phyloP scores from a whole-genome alignment of 495 filamentous ascomycete species.

The Barbatosphaeria neglecta region DNA sequence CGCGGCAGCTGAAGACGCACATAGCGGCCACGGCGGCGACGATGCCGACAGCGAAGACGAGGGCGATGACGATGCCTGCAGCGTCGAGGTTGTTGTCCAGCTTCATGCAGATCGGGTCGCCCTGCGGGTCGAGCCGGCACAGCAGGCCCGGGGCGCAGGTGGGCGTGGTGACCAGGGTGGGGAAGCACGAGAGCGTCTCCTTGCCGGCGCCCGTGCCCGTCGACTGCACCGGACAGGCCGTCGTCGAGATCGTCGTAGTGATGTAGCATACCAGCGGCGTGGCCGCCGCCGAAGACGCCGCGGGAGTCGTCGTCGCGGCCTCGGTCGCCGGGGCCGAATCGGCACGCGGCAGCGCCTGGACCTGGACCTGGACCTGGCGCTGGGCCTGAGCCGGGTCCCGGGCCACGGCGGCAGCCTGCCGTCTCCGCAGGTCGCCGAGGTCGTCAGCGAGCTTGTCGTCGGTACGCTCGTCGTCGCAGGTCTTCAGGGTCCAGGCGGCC shows the following conservation, averaged over 20 bases:
- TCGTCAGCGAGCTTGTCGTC: not conserved
- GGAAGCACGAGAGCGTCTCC: constrained; percentile 22
- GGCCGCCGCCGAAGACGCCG: not conserved
- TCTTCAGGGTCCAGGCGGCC: constrained; percentile 16
- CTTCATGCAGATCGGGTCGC: constrained; percentile 31
- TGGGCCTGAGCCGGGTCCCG: constrained; percentile 10
- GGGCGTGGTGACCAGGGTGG: constrained; percentile 14
- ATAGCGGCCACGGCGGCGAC: constrained; percentile 15
- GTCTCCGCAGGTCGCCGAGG: constrained; percentile 19
- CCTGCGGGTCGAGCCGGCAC: constrained; percentile 24
- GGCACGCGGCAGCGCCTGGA: not conserved
- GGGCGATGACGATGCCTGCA: constrained; percentile 28
- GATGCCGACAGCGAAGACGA: constrained; percentile 24
- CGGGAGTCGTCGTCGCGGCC: not conserved
- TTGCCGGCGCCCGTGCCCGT: constrained; percentile 19
- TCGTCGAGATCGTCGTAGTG: constrained; percentile 13
- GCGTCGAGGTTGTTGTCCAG: constrained; percentile 19
- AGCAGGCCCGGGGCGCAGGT: constrained; percentile 33
- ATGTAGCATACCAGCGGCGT: constrained; percentile 25
- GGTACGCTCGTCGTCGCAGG: constrained; percentile 17
- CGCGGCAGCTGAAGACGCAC: constrained; percentile 29
- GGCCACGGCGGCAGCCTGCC: constrained; percentile 8
- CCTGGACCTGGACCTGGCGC: not conserved
- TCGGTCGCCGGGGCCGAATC: not conserved
- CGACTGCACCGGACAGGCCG: constrained; percentile 23